Conservation (phyloP, 495 filamentous ascomycete species). For the Penicillium atrosanguineum region DNA sequence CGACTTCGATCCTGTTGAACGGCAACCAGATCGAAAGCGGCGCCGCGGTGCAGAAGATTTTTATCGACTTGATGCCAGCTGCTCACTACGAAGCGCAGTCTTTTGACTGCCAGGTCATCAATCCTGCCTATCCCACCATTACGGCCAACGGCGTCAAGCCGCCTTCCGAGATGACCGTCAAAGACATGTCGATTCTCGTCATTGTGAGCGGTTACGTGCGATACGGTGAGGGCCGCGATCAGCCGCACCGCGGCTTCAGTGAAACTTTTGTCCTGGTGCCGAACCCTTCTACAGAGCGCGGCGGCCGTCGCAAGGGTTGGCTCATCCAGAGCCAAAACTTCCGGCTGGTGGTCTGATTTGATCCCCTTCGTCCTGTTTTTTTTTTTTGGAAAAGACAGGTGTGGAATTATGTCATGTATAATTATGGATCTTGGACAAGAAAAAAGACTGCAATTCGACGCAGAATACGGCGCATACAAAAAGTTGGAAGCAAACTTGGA, state of each 20-base stretch:
- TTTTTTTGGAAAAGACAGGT: background rate
- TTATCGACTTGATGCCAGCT: conserved; percentile 59
- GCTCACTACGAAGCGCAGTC: conserved; percentile 62
- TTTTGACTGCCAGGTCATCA: conserved; percentile 72
- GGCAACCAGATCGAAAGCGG: conserved; percentile 58
- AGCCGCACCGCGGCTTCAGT: conserved; percentile 62
- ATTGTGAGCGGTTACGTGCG: conserved; percentile 65
- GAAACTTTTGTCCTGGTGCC: conserved; percentile 77
- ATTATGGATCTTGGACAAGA: background rate
- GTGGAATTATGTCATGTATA: background rate
- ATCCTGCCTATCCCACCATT: conserved; percentile 54
- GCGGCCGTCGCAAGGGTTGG: conserved; percentile 53
- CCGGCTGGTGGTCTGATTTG: conserved; percentile 51
- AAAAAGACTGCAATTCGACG: background rate
- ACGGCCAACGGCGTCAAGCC: conserved; percentile 38
- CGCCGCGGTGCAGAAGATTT: conserved; percentile 56
- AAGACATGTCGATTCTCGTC: conserved; percentile 67
- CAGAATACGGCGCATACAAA: background rate
- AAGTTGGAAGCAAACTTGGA: background rate
- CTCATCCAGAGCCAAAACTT: conserved; percentile 75
- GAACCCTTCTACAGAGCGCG: conserved; percentile 57
- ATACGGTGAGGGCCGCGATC: conserved; percentile 55
- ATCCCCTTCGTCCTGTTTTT: background rate
- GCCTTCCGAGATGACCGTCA: conserved; percentile 33
- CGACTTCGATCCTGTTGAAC: conserved; percentile 62